These are phyloP conservation scores for Gonium pectorale DNA, from an alignment of 139 green algal genomes.

Conservation along the genomic window DNA sequence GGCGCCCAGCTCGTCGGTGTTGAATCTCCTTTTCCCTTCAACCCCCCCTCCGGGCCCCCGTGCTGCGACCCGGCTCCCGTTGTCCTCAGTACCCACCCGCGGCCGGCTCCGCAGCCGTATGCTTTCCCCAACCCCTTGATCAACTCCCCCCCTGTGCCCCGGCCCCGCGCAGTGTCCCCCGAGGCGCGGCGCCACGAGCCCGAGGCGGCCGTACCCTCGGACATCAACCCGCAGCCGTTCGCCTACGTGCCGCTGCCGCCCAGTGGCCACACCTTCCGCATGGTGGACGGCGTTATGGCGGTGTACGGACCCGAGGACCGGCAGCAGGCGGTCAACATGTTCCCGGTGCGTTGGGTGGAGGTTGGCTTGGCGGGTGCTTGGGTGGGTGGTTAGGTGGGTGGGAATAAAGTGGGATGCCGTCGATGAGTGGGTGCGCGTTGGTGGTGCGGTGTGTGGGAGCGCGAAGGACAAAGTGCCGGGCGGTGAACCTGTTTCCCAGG, in stretches of 20 bases:
- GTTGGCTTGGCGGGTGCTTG: neutral
- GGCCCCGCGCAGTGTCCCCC: constrained; percentile 4
- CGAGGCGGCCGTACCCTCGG: constrained; percentile 69
- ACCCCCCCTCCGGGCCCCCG: no score
- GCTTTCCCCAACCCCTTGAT: no score
- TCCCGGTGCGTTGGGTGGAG: constrained; percentile 28
- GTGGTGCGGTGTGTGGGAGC: no score
- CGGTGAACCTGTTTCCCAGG: no score
- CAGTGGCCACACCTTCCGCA: constrained; percentile 73
- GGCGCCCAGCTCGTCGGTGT: no score
- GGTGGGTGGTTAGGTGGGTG: neutral
- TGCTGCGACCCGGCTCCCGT: no score
- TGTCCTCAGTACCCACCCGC: no score
- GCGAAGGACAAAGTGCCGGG: no score
- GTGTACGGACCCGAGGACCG: constrained; percentile 59
- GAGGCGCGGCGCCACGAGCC: constrained; percentile 56
- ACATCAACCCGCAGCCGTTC: constrained; percentile 75
- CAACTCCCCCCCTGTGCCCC: neutral
- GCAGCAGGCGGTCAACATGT: constrained; percentile 46
- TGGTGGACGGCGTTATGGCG: constrained; percentile 93
- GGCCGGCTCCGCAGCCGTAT: no score
- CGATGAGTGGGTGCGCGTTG: no score
- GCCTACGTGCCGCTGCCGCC: constrained; percentile 67
- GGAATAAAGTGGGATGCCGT: no score
- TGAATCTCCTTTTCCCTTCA: no score